Base-by-base conservation (phyloP, 768 basidiomycete species). In the Suillus variegatus region DNA sequence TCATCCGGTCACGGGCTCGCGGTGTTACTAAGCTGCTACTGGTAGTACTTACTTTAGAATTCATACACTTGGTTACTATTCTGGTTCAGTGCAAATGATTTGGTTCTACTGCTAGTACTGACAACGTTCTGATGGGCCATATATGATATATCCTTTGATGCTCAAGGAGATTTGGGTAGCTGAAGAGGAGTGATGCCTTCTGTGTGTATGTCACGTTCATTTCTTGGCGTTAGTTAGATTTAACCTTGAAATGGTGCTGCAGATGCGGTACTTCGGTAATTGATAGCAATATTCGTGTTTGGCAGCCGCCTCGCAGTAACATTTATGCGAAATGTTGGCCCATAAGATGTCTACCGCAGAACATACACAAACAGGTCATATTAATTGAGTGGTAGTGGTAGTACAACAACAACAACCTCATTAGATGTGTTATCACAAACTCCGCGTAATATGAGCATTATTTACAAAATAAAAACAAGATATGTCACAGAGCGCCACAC, bases 381-480 rank as follows among this genome's bases (percentile, higher is more conserved):
- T 41, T 25, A 25, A 51, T 25, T 41, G 41, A 10, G 58, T 57
- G 60, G 2, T 55, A 54, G 54, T 35, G 32, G 66, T 60, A 69
- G 56, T 66, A 75, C 46, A 67, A 73, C 62, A 67, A 73, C 62
- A 67, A 28, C 36, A 28, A 28, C 18, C 14, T 16, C 41, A 38
- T 38, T 58, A 32, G 14, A 51, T 22, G 51, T 58, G 57, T 65
- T 62, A 65, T 71, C 66, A 14, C 18, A 44, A 70, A 65, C 20
- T 68, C 70, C 61, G 55, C 60, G 62, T 63, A 65, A 49, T 61
- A 64, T 36, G 65, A 32, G 60, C 25, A 25, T 49, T 75, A 71
- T 56, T 32, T 75, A 73, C 60, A 71, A 18, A 58, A 74, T 72
- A 74, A 66, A 38, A 71, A 38, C 20, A n/a, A 52, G 22, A 38